These are phyloP conservation scores for Aechmea fasciata DNA, from an alignment of 176 grass and related monocot species.

Conservation along the genomic window DNA sequence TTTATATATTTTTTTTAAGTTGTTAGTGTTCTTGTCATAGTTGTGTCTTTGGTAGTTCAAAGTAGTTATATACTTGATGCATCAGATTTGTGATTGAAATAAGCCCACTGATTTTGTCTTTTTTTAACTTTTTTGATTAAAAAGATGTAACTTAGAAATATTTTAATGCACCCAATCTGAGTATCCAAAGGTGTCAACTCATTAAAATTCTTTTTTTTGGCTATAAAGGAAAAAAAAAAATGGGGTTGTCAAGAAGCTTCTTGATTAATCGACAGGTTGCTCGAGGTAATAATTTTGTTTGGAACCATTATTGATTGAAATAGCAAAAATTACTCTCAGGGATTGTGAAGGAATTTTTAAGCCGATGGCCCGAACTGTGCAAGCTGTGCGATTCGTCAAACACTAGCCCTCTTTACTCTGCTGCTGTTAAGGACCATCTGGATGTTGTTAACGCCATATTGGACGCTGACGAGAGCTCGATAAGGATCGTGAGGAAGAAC, in stretches of 20 bases:
- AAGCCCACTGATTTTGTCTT: too few relatives aligned
- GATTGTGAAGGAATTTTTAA: constrained; percentile 70
- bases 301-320: neutral
- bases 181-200: too few relatives aligned
- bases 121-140: too few relatives aligned
- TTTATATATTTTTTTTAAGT: neutral
- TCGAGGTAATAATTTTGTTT: neutral
- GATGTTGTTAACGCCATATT: constrained; percentile 86
- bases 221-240: too few relatives aligned
- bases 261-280: neutral
- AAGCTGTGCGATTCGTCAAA: constrained; percentile 67
- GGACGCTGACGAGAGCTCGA: constrained; percentile 40
- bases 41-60: too few relatives aligned
- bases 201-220: too few relatives aligned
- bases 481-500: constrained; percentile 81
- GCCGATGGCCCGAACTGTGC: constrained; percentile 56
- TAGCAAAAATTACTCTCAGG: constrained; percentile 18
- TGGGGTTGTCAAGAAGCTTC: neutral
- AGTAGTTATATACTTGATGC: too few relatives aligned
- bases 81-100: too few relatives aligned
- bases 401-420: constrained; percentile 82
- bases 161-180: too few relatives aligned
- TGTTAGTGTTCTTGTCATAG: neutral
- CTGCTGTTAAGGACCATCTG: constrained; percentile 78
- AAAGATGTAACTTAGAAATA: too few relatives aligned